A percentile compares a stretch with the other conserved stretches of the same genome.
Conservation (phyloP, 345 rosid species). For the Syzygium grande region DNA sequence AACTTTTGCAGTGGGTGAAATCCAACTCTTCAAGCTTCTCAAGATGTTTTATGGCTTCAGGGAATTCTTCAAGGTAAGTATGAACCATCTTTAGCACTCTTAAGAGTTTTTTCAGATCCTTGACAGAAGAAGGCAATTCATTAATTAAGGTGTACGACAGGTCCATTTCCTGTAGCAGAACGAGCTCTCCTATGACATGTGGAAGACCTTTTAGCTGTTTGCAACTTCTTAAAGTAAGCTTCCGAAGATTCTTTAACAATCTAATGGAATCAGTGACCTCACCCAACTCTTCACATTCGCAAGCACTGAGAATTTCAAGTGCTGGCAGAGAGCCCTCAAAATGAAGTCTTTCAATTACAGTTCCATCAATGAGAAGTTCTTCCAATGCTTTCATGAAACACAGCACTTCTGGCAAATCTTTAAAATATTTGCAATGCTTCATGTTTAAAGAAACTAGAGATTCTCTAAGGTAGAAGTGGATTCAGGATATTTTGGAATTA, state of each 20-base stretch:
- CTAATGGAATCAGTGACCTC: neutral
- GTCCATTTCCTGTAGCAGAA: neutral
- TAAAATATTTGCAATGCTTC: neutral
- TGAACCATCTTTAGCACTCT: neutral
- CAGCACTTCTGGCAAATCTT: neutral
- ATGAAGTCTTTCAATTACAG: neutral
- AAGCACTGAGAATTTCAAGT: neutral
- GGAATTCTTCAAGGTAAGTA: neutral
- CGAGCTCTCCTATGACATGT: neutral
- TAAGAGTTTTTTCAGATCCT: neutral
- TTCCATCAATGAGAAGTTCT: neutral
- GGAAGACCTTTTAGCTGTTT: neutral
- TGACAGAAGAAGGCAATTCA: neutral
- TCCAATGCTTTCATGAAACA: neutral
- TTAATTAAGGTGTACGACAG: neutral
- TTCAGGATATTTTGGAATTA: fast-evolving
- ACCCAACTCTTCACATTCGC: neutral
- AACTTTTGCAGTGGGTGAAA: neutral
- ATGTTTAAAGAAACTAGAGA: neutral
- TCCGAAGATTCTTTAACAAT: neutral
- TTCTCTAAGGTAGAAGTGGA: neutral
- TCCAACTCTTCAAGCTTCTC: neutral
- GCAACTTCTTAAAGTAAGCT: neutral
- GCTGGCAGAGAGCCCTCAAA: no score
- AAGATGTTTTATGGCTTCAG: neutral